These are phyloP conservation scores for Fimicolochytrium jonesii DNA, from an alignment of 192 early-diverging fungal genomes.

Conservation along the genomic window DNA sequence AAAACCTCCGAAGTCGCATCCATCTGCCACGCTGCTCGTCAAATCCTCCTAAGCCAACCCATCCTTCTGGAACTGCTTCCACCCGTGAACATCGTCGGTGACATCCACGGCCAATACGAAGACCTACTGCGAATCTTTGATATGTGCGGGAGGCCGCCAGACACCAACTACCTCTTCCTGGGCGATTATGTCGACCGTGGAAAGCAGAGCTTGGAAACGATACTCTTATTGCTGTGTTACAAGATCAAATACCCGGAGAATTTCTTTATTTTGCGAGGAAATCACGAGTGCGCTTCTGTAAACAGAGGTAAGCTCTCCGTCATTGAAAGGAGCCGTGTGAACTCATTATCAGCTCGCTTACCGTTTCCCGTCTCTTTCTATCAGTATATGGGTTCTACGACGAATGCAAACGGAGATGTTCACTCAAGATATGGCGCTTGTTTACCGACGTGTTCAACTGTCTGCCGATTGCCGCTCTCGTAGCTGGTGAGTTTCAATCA, in stretches of 20 bases:
- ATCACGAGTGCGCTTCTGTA: constrained; percentile 96
- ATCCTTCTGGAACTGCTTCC: constrained; percentile 43
- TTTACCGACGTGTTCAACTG: constrained; percentile 95
- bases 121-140: constrained; percentile 94
- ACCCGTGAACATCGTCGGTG: constrained; percentile 47
- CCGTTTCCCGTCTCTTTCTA: neutral
- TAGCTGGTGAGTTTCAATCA: constrained; percentile 74
- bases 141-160: constrained; percentile 93
- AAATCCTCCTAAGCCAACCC: constrained; percentile 86
- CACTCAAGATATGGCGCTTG: constrained; percentile 83
- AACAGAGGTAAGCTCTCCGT: constrained; percentile 62
- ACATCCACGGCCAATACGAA: constrained; percentile 96
- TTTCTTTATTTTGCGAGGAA: constrained; percentile 98
- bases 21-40: constrained; percentile 82
- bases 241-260: constrained; percentile 99
- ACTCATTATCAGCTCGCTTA: neutral
- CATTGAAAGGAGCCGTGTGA: neutral
- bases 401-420: constrained; percentile 89
- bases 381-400: constrained; percentile 95
- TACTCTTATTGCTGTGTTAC: constrained; percentile 94
- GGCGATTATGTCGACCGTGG: constrained; percentile 98
- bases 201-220: constrained; percentile 97
- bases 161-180: constrained; percentile 94
- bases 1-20: constrained; percentile 80
- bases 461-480: constrained; percentile 85